Evolutionary conservation across 345 rosid genomes (phyloP), one percentile per base, ranked within the genome.

Genomic region (Lumnitzera littorea): DNA sequence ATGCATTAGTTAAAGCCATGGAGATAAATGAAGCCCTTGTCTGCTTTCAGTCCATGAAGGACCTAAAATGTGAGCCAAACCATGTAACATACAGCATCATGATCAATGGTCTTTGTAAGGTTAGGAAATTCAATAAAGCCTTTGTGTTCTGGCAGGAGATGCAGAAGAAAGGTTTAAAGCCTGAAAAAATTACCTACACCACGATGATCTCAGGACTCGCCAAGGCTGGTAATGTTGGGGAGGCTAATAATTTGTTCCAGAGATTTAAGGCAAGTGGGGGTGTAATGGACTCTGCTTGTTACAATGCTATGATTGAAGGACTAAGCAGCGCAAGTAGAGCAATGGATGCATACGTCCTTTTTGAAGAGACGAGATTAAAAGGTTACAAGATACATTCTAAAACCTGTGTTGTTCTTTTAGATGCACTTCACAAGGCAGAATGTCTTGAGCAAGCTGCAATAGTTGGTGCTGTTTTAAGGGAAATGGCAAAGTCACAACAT

Each of bases 131-230:
- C 68, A 94, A 84, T 73, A 94, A 94, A 76, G 99, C 97, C 62
- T 88, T 90, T 70, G 99, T 90, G 12, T 82, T 80, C 73, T 94
- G 97, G 99, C 99, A 94, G 83, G 97, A 94, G 85, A 90, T 94
- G 96, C 87, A 74, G 70, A 94, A 86, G 69, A 82, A 75, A 58
- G 88, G 86, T 41, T 69, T 90, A 72, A 80, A 82, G 77, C 96
- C 92, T 3, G 80, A 78, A 57, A 49, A 69, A n/a, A 75, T 82
- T 64, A 83, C 94, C 17, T 90, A 84, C 82, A 94, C 87, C 17
- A 84, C 83, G 36, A 94, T 88, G 95, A 80, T 94, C 25, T 78
- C 95, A 0, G 96, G 92, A 58, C 97, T 90, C 24, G 88, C 97
- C 13, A 94, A 82, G 71, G 96, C 87, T 62, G 97, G 99, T 65